A percentile compares a stretch with the other conserved stretches of the same genome.
These are phyloP conservation scores for Podila epigama DNA, from an alignment of 192 early-diverging fungal genomes.

Conservation along the genomic window DNA sequence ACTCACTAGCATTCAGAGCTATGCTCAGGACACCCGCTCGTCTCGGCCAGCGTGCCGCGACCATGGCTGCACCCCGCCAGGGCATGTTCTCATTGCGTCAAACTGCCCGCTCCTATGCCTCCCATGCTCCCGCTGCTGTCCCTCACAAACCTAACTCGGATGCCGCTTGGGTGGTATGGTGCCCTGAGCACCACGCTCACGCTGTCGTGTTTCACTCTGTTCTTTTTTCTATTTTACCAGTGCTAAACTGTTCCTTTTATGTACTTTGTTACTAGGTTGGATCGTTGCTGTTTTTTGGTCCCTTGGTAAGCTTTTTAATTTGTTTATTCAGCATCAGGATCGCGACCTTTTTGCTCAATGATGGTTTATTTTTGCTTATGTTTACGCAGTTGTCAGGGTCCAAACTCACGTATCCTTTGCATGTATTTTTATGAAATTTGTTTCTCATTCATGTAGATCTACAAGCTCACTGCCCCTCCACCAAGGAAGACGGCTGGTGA, in stretches of 20 bases:
- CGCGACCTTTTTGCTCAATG: background rate
- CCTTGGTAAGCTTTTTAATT: constrained; percentile 34
- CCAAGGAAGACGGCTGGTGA: constrained; percentile 40
- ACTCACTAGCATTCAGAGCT: constrained; percentile 35
- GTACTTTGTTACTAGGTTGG: constrained; percentile 36
- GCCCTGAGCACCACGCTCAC: no score
- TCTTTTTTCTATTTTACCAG: background rate
- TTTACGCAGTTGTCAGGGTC: no score
- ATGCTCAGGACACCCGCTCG: constrained; percentile 21
- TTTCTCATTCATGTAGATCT: constrained; percentile 23
- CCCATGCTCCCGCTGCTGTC: background rate
- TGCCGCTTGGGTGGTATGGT: constrained; percentile 32
- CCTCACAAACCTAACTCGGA: constrained; percentile 17
- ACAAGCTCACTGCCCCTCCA: constrained; percentile 54
- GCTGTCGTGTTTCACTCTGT: background rate
- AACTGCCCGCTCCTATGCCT: constrained; percentile 37
- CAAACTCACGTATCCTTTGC: no score
- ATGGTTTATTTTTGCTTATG: no score
- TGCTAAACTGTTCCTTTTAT: background rate
- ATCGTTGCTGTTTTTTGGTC: constrained; percentile 59
- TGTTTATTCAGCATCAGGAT: no score
- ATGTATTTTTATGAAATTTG: no score
- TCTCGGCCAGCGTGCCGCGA: background rate
- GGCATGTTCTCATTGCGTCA: constrained; percentile 33
- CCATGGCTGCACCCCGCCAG: constrained; percentile 14